Base-by-base conservation (phyloP, 306 rosid species). In the Vigna mungo region DNA sequence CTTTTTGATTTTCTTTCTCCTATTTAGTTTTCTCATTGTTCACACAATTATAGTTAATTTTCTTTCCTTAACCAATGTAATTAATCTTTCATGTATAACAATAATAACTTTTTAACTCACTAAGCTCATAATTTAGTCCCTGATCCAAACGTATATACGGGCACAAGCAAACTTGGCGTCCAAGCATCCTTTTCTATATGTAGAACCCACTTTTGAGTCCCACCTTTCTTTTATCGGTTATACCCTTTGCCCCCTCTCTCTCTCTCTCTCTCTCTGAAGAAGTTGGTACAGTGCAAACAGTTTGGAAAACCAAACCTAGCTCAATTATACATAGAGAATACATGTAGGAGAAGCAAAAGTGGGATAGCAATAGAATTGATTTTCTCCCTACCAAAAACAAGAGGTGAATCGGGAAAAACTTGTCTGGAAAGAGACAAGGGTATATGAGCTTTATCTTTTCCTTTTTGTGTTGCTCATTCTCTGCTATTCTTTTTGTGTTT, bases 101-200 rank as follows among this genome's bases (percentile, higher is more conserved):
- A 47, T 36, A 16, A 64, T 25, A 76, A 16, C 44, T 39, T 49
- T 64, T 76, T 64, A 65, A 51, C 10, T 55, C 43, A 9, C 18
- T 25, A 73, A 54, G 14, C 20, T 15, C 72, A 83, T 80, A 20
- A 61, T 30, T 61, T 56, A 71, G 77, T 79, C 70, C 58, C 7
- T 32, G 43, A 77, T 81, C 71, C 64, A 78, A 65, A 76, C 83
- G 89, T 82, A 87, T 78, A 79, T 83, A 89, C 83, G 77, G 77
- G 77, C 84, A 78, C 54, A 82, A 23, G 87, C 80, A 85, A 85
- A 86, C 97, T 85, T 93, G 87, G 52, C 64, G 48, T 79, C 69
- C 85, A 90, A 86, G 94, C 84, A 82, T 85, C 83, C 84, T 79
- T 58, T 71, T 43, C 89, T 79, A 81, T 84, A 71, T 87, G 79